Percentiles rank a stretch among this genome's conserved stretches.
Evolutionary conservation across 2,329 filamentous ascomycete genomes (phyloP).

Genomic region (Aspergillus sp.): DNA sequence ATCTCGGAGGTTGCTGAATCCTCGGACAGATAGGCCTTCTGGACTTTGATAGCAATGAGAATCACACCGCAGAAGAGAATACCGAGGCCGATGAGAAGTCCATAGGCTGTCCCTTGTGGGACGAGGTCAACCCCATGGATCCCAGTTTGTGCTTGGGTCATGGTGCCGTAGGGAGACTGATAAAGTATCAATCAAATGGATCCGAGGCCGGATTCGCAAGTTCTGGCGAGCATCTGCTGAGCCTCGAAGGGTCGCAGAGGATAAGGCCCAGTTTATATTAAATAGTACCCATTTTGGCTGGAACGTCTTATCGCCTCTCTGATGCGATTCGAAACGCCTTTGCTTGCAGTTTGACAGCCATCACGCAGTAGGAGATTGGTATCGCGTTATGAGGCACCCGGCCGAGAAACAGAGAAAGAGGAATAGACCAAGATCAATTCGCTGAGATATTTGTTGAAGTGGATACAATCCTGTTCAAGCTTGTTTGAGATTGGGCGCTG

Average conservation of each 20-base stretch:
- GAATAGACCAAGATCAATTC: conserved; percentile 1
- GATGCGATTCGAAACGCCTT: conserved; percentile 1
- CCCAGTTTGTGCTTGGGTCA: conserved; percentile 1
- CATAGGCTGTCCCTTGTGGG: conserved; percentile 40
- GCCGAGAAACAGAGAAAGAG: conserved; percentile 6
- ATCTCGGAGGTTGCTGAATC: conserved; percentile 43
- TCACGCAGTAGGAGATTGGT: conserved; percentile 12
- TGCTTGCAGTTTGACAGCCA: background rate
- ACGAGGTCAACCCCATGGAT: conserved; percentile 19
- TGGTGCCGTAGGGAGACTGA: background rate
- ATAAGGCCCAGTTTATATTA: conserved; percentile 1
- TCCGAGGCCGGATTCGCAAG: background rate
- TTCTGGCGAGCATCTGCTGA: background rate
- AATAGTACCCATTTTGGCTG: background rate
- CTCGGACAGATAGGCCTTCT: conserved; percentile 34
- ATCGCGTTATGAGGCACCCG: conserved; percentile 14
- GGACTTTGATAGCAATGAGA: conserved; percentile 47
- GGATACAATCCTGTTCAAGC: background rate
- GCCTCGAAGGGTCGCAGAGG: background rate
- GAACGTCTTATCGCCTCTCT: background rate
- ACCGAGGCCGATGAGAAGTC: conserved; percentile 50
- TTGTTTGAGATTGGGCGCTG: conserved; percentile 9
- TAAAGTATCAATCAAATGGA: background rate
- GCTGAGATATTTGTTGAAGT: background rate
- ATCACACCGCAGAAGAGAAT: conserved; percentile 51